Conservation (phyloP, 78 protist species). For the Creolimax fragrantissima region DNA sequence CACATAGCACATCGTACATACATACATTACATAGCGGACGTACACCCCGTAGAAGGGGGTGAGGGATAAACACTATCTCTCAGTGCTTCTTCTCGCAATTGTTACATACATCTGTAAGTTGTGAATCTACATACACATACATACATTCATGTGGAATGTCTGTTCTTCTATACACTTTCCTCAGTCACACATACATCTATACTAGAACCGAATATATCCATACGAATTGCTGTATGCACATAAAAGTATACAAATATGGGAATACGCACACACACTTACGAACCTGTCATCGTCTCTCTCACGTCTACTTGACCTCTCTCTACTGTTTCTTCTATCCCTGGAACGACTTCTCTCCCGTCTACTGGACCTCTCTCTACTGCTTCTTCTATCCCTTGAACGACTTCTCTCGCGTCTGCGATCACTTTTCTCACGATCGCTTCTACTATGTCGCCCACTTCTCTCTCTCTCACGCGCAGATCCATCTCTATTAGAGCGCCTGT, state of each 20-base stretch:
- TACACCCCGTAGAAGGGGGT: no score
- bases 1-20: neutral
- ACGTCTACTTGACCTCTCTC: neutral
- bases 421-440: neutral
- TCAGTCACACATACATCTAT: neutral
- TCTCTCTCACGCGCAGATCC: neutral
- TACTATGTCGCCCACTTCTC: neutral
- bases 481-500: neutral
- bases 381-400: neutral
- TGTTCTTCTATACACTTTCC: no score
- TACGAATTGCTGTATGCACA: neutral
- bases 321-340: neutral
- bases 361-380: neutral
- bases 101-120: no score
- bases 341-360: neutral
- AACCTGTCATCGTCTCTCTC: neutral
- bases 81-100: neutral
- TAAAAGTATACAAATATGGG: neutral
- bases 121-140: neutral
- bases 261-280: neutral
- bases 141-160: neutral
- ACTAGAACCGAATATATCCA: neutral
- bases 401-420: neutral
- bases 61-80: neutral
- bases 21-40: no score